Base-by-base conservation (phyloP, 202 grass and related monocot genomes). In the Brachypodium distachyon region DNA sequence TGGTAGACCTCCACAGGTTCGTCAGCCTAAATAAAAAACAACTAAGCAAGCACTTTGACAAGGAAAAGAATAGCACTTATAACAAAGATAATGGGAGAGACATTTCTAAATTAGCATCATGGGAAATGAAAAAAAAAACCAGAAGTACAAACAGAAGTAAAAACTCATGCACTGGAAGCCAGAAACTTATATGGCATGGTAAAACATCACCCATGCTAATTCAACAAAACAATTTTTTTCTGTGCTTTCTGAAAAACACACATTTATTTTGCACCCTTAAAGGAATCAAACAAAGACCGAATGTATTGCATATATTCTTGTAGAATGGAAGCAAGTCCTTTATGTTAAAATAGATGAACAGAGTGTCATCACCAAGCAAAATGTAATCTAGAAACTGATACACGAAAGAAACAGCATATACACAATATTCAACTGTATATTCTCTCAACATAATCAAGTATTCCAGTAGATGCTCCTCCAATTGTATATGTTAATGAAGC, bases 1-100 rank as follows among this genome's bases (percentile, higher is more conserved):
- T 97, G 94, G 77, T 90, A 94, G 50, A 94, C 81, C 63, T 90
- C 75, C 21, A 92, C 70, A 80, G 94, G 84, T 74, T 88, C 84
- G 67, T 92, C 94, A 61, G 62, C 91, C 94, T 97, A 79, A 70
- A 76, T 25, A 73, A 69, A 79, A 19, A 6, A 2, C 16, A 76
- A 59, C 34, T 34, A 68, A 28, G 48, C 6, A 16, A 53, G 25
- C 40, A 63, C 40, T 46, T 41, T 1, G 27, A 32, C 6, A 61
- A 32, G 12, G 34, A 40, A 29, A 47, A 34, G 11, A 76, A 9
- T 17, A 34, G n/a, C 28, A 16, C 5, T 0, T 33, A 47, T 6
- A 3, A n/a, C n/a, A 8, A 76, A 47, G 27, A 6, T 61, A 61
- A 17, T 9, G n/a, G n/a, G 40, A 21, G 22, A 61, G 3, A 62